Percentiles rank a stretch among this genome's conserved stretches.
phyloP scores from a whole-genome alignment of 2,329 filamentous ascomycete genomes.

The Xenoacremonium recifei region DNA sequence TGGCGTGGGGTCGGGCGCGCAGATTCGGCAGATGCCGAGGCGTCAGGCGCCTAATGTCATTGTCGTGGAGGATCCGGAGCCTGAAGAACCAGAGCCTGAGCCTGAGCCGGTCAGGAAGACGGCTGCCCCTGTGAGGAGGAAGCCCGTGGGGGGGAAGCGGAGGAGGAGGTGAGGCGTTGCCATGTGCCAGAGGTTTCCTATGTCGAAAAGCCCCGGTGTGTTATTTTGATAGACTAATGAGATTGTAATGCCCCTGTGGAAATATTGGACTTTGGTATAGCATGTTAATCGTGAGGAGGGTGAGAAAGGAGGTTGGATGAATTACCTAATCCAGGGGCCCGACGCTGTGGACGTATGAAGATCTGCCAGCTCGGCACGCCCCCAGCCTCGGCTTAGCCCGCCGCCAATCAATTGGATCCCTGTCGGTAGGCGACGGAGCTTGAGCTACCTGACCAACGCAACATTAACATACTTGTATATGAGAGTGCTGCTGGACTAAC shows the following conservation, averaged over 20 bases:
- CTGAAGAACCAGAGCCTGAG: constrained; percentile 29
- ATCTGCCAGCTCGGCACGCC: constrained; percentile 1
- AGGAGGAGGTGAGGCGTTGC: constrained; percentile 28
- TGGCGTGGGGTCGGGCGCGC: constrained; percentile 34
- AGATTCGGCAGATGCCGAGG: constrained; percentile 26
- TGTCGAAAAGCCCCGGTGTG: not conserved
- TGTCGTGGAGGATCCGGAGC: constrained; percentile 35
- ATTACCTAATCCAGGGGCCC: not conserved
- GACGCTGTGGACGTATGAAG: not conserved
- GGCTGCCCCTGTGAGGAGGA: constrained; percentile 33
- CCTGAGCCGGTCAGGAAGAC: constrained; percentile 36
- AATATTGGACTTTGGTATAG: not conserved
- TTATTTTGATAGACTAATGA: not conserved
- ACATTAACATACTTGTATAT: no score
- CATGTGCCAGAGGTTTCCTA: constrained; percentile 1
- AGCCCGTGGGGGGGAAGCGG: constrained; percentile 29
- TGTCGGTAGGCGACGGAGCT: no score
- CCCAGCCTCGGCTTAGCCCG: constrained; percentile 26
- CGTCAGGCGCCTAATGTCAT: constrained; percentile 34
- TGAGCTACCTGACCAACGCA: no score
- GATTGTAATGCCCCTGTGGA: not conserved
- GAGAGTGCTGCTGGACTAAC: no score
- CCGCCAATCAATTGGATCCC: constrained; percentile 14
- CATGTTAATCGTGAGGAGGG: no score
- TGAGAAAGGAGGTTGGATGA: not conserved